Evolutionary conservation across 1,284 basidiomycete species (phyloP).

Genomic region (Boletus semigastroideus): DNA sequence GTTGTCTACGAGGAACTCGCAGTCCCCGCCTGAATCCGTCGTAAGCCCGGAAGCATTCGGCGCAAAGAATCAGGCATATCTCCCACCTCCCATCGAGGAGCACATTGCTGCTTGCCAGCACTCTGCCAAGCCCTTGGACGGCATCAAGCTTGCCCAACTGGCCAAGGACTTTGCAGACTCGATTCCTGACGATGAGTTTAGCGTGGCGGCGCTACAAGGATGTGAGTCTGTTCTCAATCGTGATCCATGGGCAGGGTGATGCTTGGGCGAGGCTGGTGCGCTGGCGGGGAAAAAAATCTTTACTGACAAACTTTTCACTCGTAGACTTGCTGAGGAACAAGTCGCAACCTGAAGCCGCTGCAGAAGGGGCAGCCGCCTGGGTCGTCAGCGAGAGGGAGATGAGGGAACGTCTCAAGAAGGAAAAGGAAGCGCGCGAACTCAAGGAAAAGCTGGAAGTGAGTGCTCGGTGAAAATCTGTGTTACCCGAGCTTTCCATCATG

Average conservation of each 20-base stretch:
- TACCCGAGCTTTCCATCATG: constrained; percentile 15
- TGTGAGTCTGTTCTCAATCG: constrained; percentile 52
- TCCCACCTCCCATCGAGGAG: constrained; percentile 63
- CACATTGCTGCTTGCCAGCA: constrained; percentile 56
- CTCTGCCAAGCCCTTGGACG: constrained; percentile 62
- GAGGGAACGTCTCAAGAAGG: constrained; percentile 64
- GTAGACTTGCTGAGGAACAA: constrained; percentile 79
- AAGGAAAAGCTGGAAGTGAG: constrained; percentile 63
- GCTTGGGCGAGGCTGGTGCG: constrained; percentile 14
- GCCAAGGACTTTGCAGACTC: constrained; percentile 73
- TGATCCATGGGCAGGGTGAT: constrained; percentile 3
- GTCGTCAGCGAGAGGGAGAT: constrained; percentile 69
- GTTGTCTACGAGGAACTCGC: constrained; percentile 27
- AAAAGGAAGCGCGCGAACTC: constrained; percentile 65
- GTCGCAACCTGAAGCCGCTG: constrained; percentile 70
- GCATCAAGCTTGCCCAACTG: constrained; percentile 55
- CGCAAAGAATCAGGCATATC: constrained; percentile 57
- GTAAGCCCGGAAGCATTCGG: constrained; percentile 44
- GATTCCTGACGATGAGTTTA: constrained; percentile 79
- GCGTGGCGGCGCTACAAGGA: constrained; percentile 82
- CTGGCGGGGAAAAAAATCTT: constrained; percentile 10
- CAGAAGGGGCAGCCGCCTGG: constrained; percentile 64
- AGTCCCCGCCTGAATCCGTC: constrained; percentile 28
- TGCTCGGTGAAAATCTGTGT: constrained; percentile 20
- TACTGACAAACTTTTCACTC: constrained; percentile 16